phyloP scores from a whole-genome alignment of 495 filamentous ascomycete species.

The Cairneyella variabilis region DNA sequence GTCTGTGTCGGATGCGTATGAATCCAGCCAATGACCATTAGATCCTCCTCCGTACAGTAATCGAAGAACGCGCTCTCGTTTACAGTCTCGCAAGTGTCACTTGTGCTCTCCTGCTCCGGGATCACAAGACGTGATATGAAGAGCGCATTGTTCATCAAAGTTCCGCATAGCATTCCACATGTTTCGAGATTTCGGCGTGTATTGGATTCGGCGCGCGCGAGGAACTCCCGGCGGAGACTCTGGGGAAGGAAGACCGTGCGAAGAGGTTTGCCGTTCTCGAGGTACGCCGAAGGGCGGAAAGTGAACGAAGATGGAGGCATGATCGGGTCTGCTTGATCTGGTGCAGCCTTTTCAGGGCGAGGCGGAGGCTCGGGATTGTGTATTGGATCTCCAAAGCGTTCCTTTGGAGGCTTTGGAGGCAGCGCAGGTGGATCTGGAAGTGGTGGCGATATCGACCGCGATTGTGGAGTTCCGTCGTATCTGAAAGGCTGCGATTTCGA shows the following conservation, averaged over 20 bases:
- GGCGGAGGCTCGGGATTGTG: constrained; percentile 12
- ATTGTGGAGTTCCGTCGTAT: constrained; percentile 31
- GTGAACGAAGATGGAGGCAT: constrained; percentile 45
- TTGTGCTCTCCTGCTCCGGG: constrained; percentile 83
- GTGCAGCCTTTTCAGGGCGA: constrained; percentile 13
- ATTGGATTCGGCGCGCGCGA: constrained; percentile 67
- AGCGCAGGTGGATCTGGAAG: constrained; percentile 14
- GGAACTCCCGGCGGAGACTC: constrained; percentile 66
- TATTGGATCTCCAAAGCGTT: constrained; percentile 9
- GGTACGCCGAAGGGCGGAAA: constrained; percentile 80
- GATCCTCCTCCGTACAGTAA: constrained; percentile 78
- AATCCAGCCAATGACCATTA: constrained; percentile 95
- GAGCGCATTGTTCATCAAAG: constrained; percentile 83
- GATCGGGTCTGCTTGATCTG: constrained; percentile 12
- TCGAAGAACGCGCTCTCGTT: constrained; percentile 82
- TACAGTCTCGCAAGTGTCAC: constrained; percentile 89
- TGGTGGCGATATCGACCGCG: constrained; percentile 11
- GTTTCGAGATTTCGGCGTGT: constrained; percentile 83
- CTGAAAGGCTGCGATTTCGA: constrained; percentile 37
- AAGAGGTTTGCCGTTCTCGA: constrained; percentile 82
- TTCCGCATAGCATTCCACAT: constrained; percentile 90
- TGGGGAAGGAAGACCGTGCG: constrained; percentile 84
- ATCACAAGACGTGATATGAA: constrained; percentile 87
- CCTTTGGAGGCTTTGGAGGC: constrained; percentile 46
- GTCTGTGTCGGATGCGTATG: constrained; percentile 96